Evolutionary conservation across 441 rosid species (phyloP).

Genomic region (Erodium moschatum): DNA sequence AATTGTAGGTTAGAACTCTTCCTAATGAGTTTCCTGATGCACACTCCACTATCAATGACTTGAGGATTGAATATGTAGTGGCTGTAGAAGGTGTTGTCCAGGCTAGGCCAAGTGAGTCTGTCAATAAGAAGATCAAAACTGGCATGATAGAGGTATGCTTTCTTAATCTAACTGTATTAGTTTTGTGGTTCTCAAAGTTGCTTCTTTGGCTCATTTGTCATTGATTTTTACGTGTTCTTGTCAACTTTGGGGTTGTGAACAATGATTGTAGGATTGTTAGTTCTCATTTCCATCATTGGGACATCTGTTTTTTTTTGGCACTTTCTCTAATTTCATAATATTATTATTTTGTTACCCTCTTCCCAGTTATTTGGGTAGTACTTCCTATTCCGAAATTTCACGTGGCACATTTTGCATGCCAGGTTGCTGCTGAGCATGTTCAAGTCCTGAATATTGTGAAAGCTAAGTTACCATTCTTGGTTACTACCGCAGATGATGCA

Average conservation of each 20-base stretch:
- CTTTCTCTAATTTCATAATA: neutral
- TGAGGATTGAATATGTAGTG: slow-evolving; percentile 79
- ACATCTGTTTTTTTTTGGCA: neutral
- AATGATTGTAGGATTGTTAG: neutral
- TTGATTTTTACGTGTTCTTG: neutral
- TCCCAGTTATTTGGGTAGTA: neutral
- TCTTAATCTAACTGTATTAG: neutral
- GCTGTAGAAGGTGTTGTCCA: slow-evolving; percentile 72
- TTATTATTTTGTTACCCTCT: neutral
- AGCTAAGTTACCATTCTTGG: slow-evolving; percentile 73
- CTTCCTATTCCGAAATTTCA: neutral
- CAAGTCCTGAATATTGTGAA: slow-evolving; percentile 71
- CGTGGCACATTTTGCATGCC: slow-evolving; percentile 16
- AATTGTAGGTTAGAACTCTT: slow-evolving; percentile 50
- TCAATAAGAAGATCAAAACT: slow-evolving; percentile 84
- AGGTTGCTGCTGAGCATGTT: slow-evolving; percentile 84
- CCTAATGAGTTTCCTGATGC: slow-evolving; percentile 83
- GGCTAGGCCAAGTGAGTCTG: slow-evolving; percentile 60
- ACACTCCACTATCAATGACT: slow-evolving; percentile 53
- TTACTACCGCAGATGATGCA: slow-evolving; percentile 70
- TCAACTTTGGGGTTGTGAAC: neutral
- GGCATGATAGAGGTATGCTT: slow-evolving; percentile 63
- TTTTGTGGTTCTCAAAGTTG: neutral
- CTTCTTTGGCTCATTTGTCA: neutral
- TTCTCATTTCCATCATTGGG: neutral